Percentiles rank a stretch among this genome's conserved stretches.
phyloP scores from a whole-genome alignment of 1,284 basidiomycete species.

The Coriolopsis trogii region DNA sequence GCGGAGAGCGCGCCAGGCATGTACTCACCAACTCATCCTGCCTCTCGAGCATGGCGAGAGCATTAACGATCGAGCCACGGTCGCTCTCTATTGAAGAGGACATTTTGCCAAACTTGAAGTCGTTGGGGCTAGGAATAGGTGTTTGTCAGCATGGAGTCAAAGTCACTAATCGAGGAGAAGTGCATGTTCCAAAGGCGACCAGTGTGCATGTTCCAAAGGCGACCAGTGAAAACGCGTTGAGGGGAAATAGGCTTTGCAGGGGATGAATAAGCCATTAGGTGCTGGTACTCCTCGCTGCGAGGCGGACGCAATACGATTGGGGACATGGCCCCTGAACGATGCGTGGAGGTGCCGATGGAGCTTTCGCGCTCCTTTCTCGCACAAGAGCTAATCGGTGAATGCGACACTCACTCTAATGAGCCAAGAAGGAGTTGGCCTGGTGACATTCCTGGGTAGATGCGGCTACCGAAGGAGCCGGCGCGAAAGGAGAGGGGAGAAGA shows the following conservation, averaged over 20 bases:
- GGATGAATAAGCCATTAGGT: too few species aligned
- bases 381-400: background rate
- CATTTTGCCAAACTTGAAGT: constrained; percentile 55
- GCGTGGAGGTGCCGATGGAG: too few species aligned
- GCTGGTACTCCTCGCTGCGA: too few species aligned
- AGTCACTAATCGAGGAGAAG: background rate
- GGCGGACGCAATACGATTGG: too few species aligned
- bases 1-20: background rate
- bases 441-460: constrained; percentile 61
- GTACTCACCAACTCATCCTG: constrained; percentile 69
- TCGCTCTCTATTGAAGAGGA: constrained; percentile 65
- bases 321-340: background rate
- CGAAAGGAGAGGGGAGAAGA: constrained; percentile 69
- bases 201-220: background rate
- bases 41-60: constrained; percentile 65
- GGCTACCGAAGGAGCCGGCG: constrained; percentile 60
- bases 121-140: constrained; percentile 44
- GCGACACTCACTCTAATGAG: constrained; percentile 59
- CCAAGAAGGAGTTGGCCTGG: constrained; percentile 64
- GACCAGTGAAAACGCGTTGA: too few species aligned
- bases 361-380: too few species aligned
- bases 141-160: constrained; percentile 2
- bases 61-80: constrained; percentile 63
- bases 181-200: background rate
- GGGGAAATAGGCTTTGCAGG: too few species aligned